Evolutionary conservation across 2,329 filamentous ascomycete genomes (phyloP).

Genomic region (Fulvia fulva): DNA sequence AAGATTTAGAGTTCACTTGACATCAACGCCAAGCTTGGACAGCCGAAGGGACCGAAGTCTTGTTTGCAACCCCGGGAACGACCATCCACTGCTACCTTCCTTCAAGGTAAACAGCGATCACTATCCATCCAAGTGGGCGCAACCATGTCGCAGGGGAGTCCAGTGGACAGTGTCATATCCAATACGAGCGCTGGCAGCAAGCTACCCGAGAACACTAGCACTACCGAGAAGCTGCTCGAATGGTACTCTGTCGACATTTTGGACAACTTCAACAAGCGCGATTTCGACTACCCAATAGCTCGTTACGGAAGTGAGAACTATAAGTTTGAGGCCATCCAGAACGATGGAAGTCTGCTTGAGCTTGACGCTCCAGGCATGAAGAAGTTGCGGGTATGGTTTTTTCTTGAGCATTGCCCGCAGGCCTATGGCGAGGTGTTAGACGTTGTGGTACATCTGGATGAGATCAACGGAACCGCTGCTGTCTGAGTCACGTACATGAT

Average conservation of each 20-base stretch:
- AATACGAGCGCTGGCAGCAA: not conserved
- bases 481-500: not conserved
- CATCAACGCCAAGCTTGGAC: not conserved
- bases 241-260: constrained; percentile 8
- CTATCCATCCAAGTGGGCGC: not conserved
- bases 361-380: not conserved
- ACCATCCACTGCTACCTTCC: not conserved
- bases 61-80: not conserved
- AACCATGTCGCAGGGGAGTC: not conserved
- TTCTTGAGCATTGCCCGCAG: not conserved
- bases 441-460: not conserved
- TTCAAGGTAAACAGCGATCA: not conserved
- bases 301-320: not conserved
- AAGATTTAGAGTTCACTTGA: not conserved
- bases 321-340: not conserved
- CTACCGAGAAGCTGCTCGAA: not conserved
- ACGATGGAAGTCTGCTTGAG: not conserved
- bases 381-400: not conserved
- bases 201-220: not conserved
- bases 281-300: not conserved
- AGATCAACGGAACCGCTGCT: not conserved
- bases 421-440: not conserved
- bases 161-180: not conserved
- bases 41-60: not conserved
- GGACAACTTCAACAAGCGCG: not conserved